Percentiles rank a stretch among this genome's conserved stretches.
Conservation (phyloP, 1,284 basidiomycete genomes). For the Rhizoctonia solani region DNA sequence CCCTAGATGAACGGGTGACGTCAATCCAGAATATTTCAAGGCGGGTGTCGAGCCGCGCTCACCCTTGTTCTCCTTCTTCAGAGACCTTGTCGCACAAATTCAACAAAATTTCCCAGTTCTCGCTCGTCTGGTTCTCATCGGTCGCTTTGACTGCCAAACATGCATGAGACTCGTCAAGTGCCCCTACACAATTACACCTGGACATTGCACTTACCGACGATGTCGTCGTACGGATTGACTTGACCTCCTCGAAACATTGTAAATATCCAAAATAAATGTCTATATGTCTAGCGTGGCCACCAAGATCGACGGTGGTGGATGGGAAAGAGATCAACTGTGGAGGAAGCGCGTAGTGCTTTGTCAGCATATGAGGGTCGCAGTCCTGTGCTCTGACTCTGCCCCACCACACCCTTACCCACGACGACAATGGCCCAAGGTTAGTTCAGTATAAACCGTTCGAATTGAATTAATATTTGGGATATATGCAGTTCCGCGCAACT, state of each 20-base stretch:
- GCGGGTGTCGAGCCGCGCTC: slow-evolving; percentile 42
- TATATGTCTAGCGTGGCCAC: background rate
- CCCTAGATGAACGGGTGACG: slow-evolving; percentile 54
- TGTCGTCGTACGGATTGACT: slow-evolving; percentile 88
- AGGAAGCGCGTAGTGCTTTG: slow-evolving; percentile 11
- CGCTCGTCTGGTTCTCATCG: slow-evolving; percentile 89
- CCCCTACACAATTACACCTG: background rate
- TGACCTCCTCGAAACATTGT: slow-evolving; percentile 68
- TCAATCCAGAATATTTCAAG: background rate
- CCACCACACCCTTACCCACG: slow-evolving; percentile 34
- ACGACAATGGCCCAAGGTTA: slow-evolving; percentile 64
- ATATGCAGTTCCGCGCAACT: slow-evolving; percentile 88
- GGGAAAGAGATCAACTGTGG: background rate
- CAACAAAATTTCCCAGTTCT: slow-evolving; percentile 95
- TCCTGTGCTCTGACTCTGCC: background rate
- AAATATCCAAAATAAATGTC: background rate
- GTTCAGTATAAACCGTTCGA: slow-evolving; percentile 9
- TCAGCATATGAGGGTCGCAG: slow-evolving; percentile 1
- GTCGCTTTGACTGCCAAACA: slow-evolving; percentile 79
- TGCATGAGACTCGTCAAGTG: background rate
- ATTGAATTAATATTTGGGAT: background rate
- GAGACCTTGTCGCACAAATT: slow-evolving; percentile 96
- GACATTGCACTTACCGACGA: slow-evolving; percentile 89
- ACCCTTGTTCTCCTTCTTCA: slow-evolving; percentile 86
- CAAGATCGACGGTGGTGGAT: slow-evolving; percentile 6